Conservation (phyloP, 805 yeast genomes). For the Barnettozyma pratensis region DNA sequence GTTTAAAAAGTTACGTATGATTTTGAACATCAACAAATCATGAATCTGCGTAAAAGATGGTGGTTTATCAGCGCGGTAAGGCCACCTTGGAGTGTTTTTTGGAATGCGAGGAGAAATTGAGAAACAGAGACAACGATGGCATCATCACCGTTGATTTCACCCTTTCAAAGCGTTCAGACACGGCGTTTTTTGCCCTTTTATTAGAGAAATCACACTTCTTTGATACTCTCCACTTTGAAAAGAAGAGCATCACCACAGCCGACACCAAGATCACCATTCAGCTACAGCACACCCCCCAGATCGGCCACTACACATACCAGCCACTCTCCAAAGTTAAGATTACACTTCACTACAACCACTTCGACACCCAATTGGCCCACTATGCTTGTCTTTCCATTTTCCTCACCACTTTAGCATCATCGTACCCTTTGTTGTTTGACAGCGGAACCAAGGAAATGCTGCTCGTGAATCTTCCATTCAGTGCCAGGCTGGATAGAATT, state of each 20-base stretch:
- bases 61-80: background rate
- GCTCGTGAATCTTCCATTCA: background rate
- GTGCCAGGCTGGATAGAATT: background rate
- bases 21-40: too few species aligned
- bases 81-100: background rate
- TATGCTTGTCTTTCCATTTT: background rate
- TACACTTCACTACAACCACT: background rate
- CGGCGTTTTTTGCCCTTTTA: background rate
- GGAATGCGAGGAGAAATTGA: background rate
- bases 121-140: background rate
- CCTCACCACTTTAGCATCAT: background rate
- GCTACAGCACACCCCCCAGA: background rate
- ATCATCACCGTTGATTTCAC: background rate
- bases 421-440: background rate
- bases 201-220: background rate
- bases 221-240: background rate
- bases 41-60: background rate
- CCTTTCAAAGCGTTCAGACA: background rate
- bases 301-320: background rate
- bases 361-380: background rate
- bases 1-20: too few species aligned
- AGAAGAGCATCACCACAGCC: background rate
- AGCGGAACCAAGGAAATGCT: background rate
- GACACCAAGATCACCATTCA: background rate
- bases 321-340: background rate